phyloP scores from a whole-genome alignment of 352 stramenopile genomes.

The Globisporangium ultimum region DNA sequence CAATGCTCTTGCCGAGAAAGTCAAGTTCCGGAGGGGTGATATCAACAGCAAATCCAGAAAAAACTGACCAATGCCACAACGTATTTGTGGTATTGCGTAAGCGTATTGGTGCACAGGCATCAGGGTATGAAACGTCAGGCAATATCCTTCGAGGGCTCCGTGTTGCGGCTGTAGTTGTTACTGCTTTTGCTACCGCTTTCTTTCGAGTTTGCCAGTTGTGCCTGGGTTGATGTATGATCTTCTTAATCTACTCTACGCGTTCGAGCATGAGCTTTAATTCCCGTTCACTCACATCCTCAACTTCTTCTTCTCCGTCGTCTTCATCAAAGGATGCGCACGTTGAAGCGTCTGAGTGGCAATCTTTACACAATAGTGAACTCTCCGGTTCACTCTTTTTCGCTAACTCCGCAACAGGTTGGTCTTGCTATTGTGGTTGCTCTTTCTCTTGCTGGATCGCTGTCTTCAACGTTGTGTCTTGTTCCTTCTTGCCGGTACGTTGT shows the following conservation, averaged over 20 bases:
- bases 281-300: constrained; percentile 27
- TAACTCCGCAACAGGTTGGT: background rate
- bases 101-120: constrained; percentile 17
- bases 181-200: background rate
- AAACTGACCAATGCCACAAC: constrained; percentile 35
- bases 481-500: background rate
- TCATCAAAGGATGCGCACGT: constrained; percentile 35
- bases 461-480: too few relatives aligned
- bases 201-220: background rate
- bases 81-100: constrained; percentile 27
- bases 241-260: constrained; percentile 32
- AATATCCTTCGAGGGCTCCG: background rate
- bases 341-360: constrained; percentile 27
- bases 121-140: background rate
- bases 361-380: background rate
- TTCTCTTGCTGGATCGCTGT: background rate
- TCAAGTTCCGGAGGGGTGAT: background rate
- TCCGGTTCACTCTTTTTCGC: background rate
- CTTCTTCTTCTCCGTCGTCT: constrained; percentile 14
- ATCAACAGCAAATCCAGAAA: constrained; percentile 22
- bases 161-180: background rate
- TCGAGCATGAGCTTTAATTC: constrained; percentile 36
- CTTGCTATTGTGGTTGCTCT: background rate
- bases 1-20: constrained; percentile 1
- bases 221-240: constrained; percentile 15